Evolutionary conservation across 2,329 filamentous ascomycete species (phyloP).

Genomic region (Hypoxylon sp.): DNA sequence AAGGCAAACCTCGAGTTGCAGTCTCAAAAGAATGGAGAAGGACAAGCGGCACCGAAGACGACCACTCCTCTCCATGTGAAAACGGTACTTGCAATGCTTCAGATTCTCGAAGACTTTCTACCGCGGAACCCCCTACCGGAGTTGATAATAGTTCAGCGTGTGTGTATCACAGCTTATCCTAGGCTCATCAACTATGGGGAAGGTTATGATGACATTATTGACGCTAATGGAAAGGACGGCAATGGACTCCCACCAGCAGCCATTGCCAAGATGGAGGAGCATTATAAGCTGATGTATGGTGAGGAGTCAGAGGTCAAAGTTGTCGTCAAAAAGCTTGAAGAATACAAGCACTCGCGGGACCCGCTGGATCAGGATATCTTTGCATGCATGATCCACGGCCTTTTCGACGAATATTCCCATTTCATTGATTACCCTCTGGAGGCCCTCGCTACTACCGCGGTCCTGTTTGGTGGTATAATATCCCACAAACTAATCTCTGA

Average conservation of each 20-base stretch:
- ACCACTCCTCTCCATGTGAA: slow-evolving; percentile 86
- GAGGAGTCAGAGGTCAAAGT: slow-evolving; percentile 88
- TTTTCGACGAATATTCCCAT: slow-evolving; percentile 97
- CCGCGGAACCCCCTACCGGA: slow-evolving; percentile 74
- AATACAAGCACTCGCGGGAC: slow-evolving; percentile 89
- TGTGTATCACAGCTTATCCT: slow-evolving; percentile 93
- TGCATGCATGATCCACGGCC: slow-evolving; percentile 96
- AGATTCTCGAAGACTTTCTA: slow-evolving; percentile 81
- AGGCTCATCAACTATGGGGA: slow-evolving; percentile 96
- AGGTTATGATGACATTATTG: slow-evolving; percentile 91
- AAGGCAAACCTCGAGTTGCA: slow-evolving; percentile 86
- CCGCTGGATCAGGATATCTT: slow-evolving; percentile 93
- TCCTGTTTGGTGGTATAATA: slow-evolving; percentile 96
- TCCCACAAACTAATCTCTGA: slow-evolving; percentile 92
- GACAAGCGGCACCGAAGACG: slow-evolving; percentile 67
- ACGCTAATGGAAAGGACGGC: slow-evolving; percentile 84
- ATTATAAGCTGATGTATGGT: slow-evolving; percentile 98
- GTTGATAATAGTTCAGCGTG: slow-evolving; percentile 84
- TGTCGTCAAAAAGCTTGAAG: slow-evolving; percentile 86
- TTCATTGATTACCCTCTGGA: slow-evolving; percentile 97
- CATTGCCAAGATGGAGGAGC: slow-evolving; percentile 94
- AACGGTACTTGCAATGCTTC: slow-evolving; percentile 84
- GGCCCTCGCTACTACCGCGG: slow-evolving; percentile 93
- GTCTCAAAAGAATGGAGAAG: slow-evolving; percentile 78
- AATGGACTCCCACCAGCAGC: slow-evolving; percentile 85